Evolutionary conservation across 1,139 yeast genomes (phyloP), one percentile per base, ranked within the genome.

Genomic region (Kodamaea sp.): DNA sequence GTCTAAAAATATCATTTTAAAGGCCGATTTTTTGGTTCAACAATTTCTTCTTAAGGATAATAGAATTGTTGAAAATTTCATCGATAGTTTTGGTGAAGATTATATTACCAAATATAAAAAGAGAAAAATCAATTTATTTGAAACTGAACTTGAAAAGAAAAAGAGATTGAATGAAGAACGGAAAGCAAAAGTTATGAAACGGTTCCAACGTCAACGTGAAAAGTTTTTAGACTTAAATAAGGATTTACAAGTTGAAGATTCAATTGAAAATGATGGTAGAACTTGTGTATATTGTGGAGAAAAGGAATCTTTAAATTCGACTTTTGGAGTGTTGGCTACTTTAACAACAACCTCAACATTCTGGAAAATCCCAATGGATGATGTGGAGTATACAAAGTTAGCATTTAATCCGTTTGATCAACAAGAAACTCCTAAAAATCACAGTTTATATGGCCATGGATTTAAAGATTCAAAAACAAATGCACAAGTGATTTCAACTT

Each of bases 231-330:
- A 55, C 8, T 60, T 63, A 10, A 69, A 69, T 32, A 45, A 51
- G 11, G 57, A 61, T 4, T 49, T 56, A 10, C 60, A 55, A 15
- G 58, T 53, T 7, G 26, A 39, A 10, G 48, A 42, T 1, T 41
- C 38, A 2, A 38, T 37, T 7, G 43, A 39, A 2, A 39, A 55
- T 4, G 32, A 29, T 38, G 7, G 49, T 48, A 58, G 78, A 42
- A 59, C 60, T 2, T 84, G 94, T 63, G 83, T 84, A 1, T 54
- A 80, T 10, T 84, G 94, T 60, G 88, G 84, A 40, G 84, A 79
- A 43, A 62, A 69, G 1, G 81, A 76, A 41, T 62, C 68, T 7
- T 43, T 54, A 20, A 65, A 66, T 22, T 67, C 72, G 8, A 49
- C 70, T 0, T 77, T 83, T 58, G 86, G 85, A 5, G 57, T 79